Percentiles rank a stretch among this genome's conserved stretches.
These are phyloP conservation scores for Botrytis galanthina DNA, from an alignment of 2,329 filamentous ascomycete genomes.

Conservation along the genomic window DNA sequence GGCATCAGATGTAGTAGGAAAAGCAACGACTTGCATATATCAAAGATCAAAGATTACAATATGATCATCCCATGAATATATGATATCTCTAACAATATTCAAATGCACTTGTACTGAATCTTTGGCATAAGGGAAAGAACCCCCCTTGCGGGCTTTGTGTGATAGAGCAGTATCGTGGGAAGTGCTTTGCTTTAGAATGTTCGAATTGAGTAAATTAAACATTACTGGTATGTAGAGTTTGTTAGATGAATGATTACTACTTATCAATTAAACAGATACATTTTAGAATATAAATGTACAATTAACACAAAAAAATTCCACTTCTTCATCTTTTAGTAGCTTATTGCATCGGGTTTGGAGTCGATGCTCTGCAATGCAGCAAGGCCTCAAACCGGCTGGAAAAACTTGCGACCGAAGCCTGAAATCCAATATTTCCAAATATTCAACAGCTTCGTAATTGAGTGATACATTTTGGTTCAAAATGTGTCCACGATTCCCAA, in stretches of 20 bases:
- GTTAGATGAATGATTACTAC: not conserved
- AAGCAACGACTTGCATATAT: not conserved
- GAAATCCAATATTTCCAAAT: not conserved
- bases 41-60: not conserved
- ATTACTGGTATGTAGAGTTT: not conserved
- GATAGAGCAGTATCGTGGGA: not conserved
- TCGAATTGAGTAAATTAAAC: not conserved
- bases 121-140: not conserved
- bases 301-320: no score
- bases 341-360: not conserved
- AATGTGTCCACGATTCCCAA: conserved; percentile 38
- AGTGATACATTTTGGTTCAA: not conserved
- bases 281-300: not conserved
- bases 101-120: not conserved
- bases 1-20: not conserved
- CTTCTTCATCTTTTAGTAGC: not conserved
- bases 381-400: conserved; percentile 4
- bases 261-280: not conserved
- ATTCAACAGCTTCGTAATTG: not conserved
- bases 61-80: not conserved
- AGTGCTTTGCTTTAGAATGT: not conserved
- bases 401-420: conserved; percentile 16
- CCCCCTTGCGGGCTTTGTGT: not conserved
- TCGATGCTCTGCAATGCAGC: not conserved
- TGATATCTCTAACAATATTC: not conserved